These are phyloP conservation scores for Datura wrightii DNA, from an alignment of 257 asterid species.

Conservation along the genomic window DNA sequence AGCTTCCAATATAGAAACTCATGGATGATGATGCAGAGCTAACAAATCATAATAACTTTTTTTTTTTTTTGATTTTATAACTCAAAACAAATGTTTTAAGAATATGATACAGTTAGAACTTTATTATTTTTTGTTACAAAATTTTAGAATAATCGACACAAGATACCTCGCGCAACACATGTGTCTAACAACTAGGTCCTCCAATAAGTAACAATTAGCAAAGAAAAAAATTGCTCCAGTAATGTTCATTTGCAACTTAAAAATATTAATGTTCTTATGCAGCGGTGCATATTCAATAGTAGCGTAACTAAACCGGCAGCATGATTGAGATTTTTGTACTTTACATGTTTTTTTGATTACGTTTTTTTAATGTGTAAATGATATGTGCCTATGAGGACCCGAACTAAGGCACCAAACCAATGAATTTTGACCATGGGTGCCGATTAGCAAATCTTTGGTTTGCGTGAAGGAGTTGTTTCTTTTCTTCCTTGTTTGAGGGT, in stretches of 20 bases:
- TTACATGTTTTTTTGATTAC: neutral
- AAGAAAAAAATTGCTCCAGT: neutral
- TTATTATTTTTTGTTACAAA: neutral
- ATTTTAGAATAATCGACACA: neutral
- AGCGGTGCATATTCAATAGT: neutral
- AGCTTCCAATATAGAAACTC: neutral
- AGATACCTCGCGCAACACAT: neutral
- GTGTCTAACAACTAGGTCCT: neutral
- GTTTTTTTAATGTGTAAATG: neutral
- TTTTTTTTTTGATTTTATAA: neutral
- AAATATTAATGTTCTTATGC: slow-evolving; percentile 1
- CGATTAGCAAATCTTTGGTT: neutral
- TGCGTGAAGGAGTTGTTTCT: neutral
- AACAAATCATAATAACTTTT: neutral
- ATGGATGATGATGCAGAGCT: neutral
- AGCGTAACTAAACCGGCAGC: neutral
- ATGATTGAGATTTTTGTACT: neutral
- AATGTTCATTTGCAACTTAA: slow-evolving; percentile 5
- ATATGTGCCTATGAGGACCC: too few species aligned
- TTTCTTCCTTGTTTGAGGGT: neutral
- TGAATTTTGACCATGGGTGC: too few species aligned
- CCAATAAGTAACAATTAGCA: neutral
- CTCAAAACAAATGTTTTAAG: neutral
- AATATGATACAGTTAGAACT: neutral
- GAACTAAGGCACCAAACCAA: too few species aligned